Base-by-base conservation (phyloP, 306 rosid genomes). In the Rosa rugosa region DNA sequence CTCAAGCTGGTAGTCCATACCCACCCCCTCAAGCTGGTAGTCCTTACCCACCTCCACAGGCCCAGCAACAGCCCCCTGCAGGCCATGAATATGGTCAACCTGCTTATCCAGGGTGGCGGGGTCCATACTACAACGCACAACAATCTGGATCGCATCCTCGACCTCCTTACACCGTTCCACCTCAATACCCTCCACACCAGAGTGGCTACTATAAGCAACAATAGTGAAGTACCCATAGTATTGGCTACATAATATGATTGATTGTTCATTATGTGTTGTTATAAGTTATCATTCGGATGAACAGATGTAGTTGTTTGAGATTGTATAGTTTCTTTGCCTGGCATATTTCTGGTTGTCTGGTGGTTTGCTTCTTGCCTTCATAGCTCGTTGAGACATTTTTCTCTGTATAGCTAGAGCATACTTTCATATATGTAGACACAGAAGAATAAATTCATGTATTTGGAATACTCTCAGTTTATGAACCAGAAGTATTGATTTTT, bases 71-170 rank as follows among this genome's bases (percentile, higher is more conserved):
- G 80, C 91, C 90, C 57, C 89, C 93, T 2, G 76, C 85, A 14
- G 82, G 69, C 87, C 92, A 92, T 40, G 99, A 93, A 79, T 93
- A 93, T 71, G 98, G 99, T 73, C 97, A 92, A 77, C 99, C 98
- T 18, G 94, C 98, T 4, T 95, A 93, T 88, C 99, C 97, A 0
- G 98, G 99, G 80, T 93, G 99, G 99, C 96, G 93, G 17, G 98
- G 98, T 60, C 91, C 93, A 1, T 95, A 95, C 87, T 90, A 95
- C 83, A 91, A 90, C 51, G 75, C 85, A n/a, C 94, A 91, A 45
- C 98, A 95, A 72, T 84, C 98, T 27, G 86, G 81, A 47, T 83
- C 97, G 36, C 83, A 77, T 67, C 93, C 94, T 42, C 95, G 91
- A 40, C 98, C 99, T 73, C 99, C 98, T 53, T 95, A 95, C 71